These are phyloP conservation scores for Bodo saltans DNA, from an alignment of 78 protist species.

Conservation along the genomic window DNA sequence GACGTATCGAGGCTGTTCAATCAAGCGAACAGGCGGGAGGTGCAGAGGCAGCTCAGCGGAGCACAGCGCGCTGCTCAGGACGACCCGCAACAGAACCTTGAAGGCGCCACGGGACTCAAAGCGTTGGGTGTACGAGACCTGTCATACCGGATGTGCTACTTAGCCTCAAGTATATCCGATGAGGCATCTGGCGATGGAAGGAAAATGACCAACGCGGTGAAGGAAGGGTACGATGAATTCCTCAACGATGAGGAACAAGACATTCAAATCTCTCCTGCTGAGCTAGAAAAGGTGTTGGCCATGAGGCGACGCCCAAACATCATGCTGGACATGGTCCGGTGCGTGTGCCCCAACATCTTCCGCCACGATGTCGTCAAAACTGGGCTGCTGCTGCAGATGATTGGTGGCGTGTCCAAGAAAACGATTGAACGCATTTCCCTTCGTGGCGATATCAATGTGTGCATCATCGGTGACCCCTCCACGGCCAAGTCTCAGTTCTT, in stretches of 20 bases:
- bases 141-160: slow-evolving; percentile 78
- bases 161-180: slow-evolving; percentile 56
- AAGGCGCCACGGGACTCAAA: slow-evolving; percentile 85
- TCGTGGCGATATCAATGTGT: slow-evolving; percentile 98
- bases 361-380: slow-evolving; percentile 86
- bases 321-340: slow-evolving; percentile 41
- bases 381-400: slow-evolving; percentile 89
- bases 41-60: not conserved
- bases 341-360: slow-evolving; percentile 78
- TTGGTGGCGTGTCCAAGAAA: slow-evolving; percentile 96
- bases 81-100: slow-evolving; percentile 30
- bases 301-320: slow-evolving; percentile 52
- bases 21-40: not conserved
- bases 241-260: slow-evolving; percentile 19
- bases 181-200: not conserved
- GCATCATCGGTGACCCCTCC: slow-evolving; percentile 98
- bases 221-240: not conserved
- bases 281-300: slow-evolving; percentile 35
- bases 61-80: not conserved
- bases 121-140: slow-evolving; percentile 91
- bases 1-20: slow-evolving; percentile 69
- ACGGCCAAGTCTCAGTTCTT: slow-evolving; percentile 95
- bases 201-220: slow-evolving; percentile 5
- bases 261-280: slow-evolving; percentile 50
- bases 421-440: slow-evolving; percentile 73